These are phyloP conservation scores for Acorus calamus DNA, from an alignment of 106 monocot genomes.

Conservation along the genomic window DNA sequence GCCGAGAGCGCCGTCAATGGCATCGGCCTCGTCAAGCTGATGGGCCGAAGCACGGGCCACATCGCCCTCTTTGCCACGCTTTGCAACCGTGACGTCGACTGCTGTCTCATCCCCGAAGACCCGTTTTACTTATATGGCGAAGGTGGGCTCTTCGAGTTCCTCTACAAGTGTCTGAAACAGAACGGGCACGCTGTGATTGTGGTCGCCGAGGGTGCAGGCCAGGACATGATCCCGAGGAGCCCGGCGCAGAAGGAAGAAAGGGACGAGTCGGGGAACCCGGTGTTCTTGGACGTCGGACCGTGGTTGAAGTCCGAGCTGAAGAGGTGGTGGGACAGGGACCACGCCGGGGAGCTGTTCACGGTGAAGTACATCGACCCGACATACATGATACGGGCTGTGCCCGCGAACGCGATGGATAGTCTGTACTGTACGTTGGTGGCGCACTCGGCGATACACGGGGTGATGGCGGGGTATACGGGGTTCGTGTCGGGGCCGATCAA, in stretches of 20 bases:
- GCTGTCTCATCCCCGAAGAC: slow-evolving; percentile 74
- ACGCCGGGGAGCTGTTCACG: slow-evolving; percentile 53
- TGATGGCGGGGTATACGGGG: slow-evolving; percentile 83
- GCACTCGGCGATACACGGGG: slow-evolving; percentile 80
- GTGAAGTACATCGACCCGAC: slow-evolving; percentile 94
- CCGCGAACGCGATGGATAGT: slow-evolving; percentile 72
- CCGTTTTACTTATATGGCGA: slow-evolving; percentile 69
- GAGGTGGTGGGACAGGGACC: slow-evolving; percentile 64
- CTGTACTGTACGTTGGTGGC: slow-evolving; percentile 76
- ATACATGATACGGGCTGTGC: slow-evolving; percentile 84
- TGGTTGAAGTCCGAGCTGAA: slow-evolving; percentile 74
- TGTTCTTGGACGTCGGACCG: slow-evolving; percentile 56
- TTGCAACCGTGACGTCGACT: slow-evolving; percentile 79
- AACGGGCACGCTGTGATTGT: slow-evolving; percentile 77
- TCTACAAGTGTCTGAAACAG: slow-evolving; percentile 38
- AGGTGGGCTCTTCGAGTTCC: slow-evolving; percentile 79
- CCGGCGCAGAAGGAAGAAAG: slow-evolving; percentile 29
- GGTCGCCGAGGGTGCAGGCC: slow-evolving; percentile 79
- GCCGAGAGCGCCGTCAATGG: slow-evolving; percentile 85
- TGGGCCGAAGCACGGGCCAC: slow-evolving; percentile 88
- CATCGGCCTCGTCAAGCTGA: slow-evolving; percentile 82
- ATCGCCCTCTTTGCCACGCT: slow-evolving; percentile 75
- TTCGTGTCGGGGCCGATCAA: slow-evolving; percentile 78
- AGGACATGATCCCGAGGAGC: slow-evolving; percentile 41
- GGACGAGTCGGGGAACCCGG: slow-evolving; percentile 69